These are phyloP conservation scores for Podila epigama DNA, from an alignment of 192 early-diverging fungal species.

Conservation along the genomic window DNA sequence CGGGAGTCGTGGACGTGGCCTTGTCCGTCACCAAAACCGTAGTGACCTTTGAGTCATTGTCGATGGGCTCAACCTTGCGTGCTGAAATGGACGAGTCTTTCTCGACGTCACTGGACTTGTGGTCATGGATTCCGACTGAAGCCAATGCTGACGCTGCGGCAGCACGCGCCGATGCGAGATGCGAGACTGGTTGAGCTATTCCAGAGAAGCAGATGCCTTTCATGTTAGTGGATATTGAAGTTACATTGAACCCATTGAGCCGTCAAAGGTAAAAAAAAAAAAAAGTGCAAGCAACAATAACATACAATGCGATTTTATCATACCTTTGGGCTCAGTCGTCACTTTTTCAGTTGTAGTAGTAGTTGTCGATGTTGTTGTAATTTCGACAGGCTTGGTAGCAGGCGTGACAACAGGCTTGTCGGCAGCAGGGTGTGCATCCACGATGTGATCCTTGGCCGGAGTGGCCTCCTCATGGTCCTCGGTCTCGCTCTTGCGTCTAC, in stretches of 20 bases:
- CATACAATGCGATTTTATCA: neutral
- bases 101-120: neutral
- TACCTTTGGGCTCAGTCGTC: neutral
- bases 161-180: neutral
- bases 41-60: neutral
- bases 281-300: too few relatives aligned
- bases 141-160: neutral
- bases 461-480: neutral
- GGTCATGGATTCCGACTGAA: neutral
- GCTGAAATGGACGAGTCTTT: constrained; percentile 11
- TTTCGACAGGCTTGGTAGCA: neutral
- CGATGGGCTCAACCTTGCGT: neutral
- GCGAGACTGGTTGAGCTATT: neutral
- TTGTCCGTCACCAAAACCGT: constrained; percentile 15
- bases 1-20: constrained; percentile 1
- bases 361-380: neutral
- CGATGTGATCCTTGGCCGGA: neutral
- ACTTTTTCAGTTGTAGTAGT: neutral
- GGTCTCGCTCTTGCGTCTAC: neutral
- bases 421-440: neutral
- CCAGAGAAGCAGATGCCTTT: neutral
- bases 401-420: neutral
- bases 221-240: too few relatives aligned
- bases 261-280: too few relatives aligned
- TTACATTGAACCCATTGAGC: too few relatives aligned